Percentiles rank a stretch among this genome's conserved stretches.
Conservation (phyloP, 768 basidiomycete species). For the Lyophyllum decastes region DNA sequence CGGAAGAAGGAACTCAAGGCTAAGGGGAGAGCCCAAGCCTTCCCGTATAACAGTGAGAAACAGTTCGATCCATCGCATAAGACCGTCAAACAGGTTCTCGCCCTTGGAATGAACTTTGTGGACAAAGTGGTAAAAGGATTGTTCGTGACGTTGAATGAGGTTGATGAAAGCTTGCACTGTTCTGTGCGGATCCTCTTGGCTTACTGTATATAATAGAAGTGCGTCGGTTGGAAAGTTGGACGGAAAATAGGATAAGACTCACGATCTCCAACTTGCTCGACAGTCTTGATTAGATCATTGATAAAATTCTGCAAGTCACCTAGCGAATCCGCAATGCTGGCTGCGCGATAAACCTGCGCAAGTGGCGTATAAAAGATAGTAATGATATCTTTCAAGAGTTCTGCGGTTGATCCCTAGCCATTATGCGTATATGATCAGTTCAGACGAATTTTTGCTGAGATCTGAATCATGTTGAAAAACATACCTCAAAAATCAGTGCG, state of each 20-base stretch:
- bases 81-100: constrained; percentile 86
- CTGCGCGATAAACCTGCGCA: constrained; percentile 96
- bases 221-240: constrained; percentile 2
- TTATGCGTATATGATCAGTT: neutral
- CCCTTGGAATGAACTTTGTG: constrained; percentile 99
- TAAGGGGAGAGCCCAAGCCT: constrained; percentile 74
- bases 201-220: constrained; percentile 48
- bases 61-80: constrained; percentile 97
- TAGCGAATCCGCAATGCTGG: constrained; percentile 93
- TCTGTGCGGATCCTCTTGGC: constrained; percentile 76
- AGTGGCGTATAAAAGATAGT: constrained; percentile 98
- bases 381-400: constrained; percentile 95
- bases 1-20: constrained; percentile 89
- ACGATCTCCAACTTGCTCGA: constrained; percentile 91
- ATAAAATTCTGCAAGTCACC: constrained; percentile 91
- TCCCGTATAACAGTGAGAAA: constrained; percentile 91
- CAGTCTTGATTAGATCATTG: constrained; percentile 92
- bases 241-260: constrained; percentile 30
- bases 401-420: constrained; percentile 86
- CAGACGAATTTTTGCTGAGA: neutral
- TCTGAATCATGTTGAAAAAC: neutral
- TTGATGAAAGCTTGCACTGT: constrained; percentile 95
- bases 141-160: constrained; percentile 92
- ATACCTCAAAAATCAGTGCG: constrained; percentile 92
- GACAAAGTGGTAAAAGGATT: constrained; percentile 94